Evolutionary conservation across 768 basidiomycete genomes (phyloP), one percentile per base, ranked within the genome.

Genomic region (Serpula lacrymans): DNA sequence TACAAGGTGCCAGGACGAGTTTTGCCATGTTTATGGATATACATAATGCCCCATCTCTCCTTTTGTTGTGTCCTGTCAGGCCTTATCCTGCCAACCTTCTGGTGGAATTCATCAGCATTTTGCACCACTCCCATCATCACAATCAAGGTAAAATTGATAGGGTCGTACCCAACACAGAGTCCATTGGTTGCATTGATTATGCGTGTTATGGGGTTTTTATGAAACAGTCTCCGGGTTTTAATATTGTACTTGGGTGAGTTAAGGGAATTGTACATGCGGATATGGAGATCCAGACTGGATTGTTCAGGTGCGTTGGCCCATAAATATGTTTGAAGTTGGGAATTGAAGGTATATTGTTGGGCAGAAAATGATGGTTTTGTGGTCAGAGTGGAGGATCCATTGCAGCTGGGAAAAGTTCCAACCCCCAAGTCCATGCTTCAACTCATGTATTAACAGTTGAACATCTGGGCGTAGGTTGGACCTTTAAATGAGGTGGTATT

Each of bases 391-490:
- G 5, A 63, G n/a, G 16, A 64, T 37, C 62, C 58, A 62, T 11
- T 41, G 42, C n/a, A 63, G 46, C 29, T 59, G 48, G 0, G 50
- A 54, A 41, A 61, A 60, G 11, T 16, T 20, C 2, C n/a, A 27
- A 11, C 52, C 51, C 1, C 35, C 47, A 34, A 48, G 37, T 5
- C 51, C 49, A n/a, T 50, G 47, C 10, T 20, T 22, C 6, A 59
- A 38, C 11, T 45, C 47, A 1, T 50, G 45, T 25, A 58, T 47
- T 2, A 55, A 38, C 10, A 62, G 29, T 35, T 56, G 51, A 14
- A 60, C 52, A 34, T 59, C 55, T 18, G 38, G 42, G 4, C 56
- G 49, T 24, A 51, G 35, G 34, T 62, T 62, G 6, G 55, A 59
- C 1, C 49, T 52, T 20, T 45, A 44, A n/a, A 57, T 46, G 13